Base-by-base conservation (phyloP, 495 filamentous ascomycete genomes). In the Tuber borchii region DNA sequence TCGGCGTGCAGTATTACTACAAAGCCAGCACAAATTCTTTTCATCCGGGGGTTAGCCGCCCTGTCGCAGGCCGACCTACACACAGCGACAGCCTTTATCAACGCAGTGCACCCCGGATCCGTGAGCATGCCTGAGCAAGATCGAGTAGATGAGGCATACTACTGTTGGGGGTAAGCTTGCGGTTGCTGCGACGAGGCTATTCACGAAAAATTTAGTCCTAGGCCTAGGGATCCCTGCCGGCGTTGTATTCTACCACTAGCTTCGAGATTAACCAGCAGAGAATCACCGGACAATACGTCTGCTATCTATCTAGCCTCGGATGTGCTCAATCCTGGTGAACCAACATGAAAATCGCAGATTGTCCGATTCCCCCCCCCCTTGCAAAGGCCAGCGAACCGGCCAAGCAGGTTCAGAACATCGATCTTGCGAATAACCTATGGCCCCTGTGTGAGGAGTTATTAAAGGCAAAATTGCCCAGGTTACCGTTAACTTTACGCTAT, bases 21-120 rank as follows among this genome's bases (percentile, higher is more conserved):
- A 2, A 90, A 90, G 80, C 84, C 90, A 19, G 90, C 88, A 0
- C 83, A 88, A 71, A 85, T 90, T 39, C 80, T 90, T 12, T 85
- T 89, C 61, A 77, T 84, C 10, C 80, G 82, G 1, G 83, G 83
- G 0, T 73, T 88, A 0, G 82, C 83, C 0, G 76, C 83, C 20
- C 73, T 80, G 0, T 84, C 85, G 51, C 37, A 82, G 10, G 73
- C 74, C 3, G 74, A 75, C 9, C 70, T 78, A 2, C 80, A 78
- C 37, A 72, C 73, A 9, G 45, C 73, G 1, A 82, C 81, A 10
- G 82, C 86, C 10, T 88, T 83, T 81, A 84, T 85, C 75, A 86
- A 87, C 71, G 85, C 86, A 0, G 84, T 83, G 8, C 87, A 89
- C 74, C 88, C 88, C 0, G 87, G 87, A 0, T 87, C 83, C 4